Conservation (phyloP, 2,329 filamentous ascomycete species). For the Ophiocordyceps robertsii region DNA sequence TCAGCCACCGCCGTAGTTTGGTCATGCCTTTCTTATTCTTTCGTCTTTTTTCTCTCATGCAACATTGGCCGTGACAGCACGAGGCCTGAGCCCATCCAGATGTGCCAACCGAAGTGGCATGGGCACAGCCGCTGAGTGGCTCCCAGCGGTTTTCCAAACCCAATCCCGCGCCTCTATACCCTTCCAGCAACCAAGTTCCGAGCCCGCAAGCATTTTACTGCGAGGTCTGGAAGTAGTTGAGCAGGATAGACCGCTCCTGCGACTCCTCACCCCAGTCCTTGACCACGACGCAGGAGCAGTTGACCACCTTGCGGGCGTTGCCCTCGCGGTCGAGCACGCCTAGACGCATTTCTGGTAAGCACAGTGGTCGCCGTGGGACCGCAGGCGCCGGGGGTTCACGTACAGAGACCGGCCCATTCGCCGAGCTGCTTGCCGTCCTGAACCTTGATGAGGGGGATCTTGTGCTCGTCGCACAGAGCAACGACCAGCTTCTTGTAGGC, state of each 20-base stretch:
- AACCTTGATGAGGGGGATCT: constrained; percentile 99
- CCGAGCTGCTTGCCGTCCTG: constrained; percentile 98
- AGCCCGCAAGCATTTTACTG: constrained; percentile 32
- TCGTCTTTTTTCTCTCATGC: constrained; percentile 27
- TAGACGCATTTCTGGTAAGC: constrained; percentile 27
- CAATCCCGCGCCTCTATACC: constrained; percentile 25
- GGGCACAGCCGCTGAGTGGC: constrained; percentile 29
- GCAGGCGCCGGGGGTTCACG: constrained; percentile 27
- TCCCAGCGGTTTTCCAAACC: constrained; percentile 17
- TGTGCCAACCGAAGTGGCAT: constrained; percentile 31
- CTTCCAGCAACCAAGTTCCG: constrained; percentile 19
- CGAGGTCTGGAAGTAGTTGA: constrained; percentile 99
- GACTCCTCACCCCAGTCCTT: constrained; percentile 99
- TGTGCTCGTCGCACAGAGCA: constrained; percentile 97
- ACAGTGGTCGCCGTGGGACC: constrained; percentile 1
- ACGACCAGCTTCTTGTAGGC: constrained; percentile 99
- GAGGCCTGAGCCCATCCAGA: constrained; percentile 25
- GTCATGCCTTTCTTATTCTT: constrained; percentile 9
- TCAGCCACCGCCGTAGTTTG: background rate
- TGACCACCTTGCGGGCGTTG: constrained; percentile 99
- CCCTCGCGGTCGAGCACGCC: constrained; percentile 98
- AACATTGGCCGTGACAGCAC: constrained; percentile 17
- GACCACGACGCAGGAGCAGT: constrained; percentile 99
- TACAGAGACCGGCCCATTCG: constrained; percentile 99
- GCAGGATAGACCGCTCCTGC: constrained; percentile 94